These are phyloP conservation scores for Panicum virgatum DNA, from an alignment of 202 grass and related monocot genomes.

Conservation along the genomic window DNA sequence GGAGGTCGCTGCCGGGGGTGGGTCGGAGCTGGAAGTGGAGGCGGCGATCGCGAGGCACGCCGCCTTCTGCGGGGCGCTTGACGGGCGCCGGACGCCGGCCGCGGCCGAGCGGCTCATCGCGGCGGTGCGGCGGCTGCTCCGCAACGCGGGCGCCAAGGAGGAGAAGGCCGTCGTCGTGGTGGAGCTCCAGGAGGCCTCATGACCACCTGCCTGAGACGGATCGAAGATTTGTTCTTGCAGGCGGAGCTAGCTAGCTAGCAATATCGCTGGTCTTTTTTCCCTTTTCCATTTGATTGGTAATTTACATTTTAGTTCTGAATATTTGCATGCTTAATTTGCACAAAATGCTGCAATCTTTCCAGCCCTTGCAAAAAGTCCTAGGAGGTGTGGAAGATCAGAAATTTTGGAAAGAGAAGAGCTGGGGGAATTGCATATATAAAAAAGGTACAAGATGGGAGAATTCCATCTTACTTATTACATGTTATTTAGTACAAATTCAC, in stretches of 20 bases:
- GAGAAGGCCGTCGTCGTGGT: conserved; percentile 44
- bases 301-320: conserved; percentile 37
- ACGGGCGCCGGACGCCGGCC: conserved; percentile 27
- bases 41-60: conserved; percentile 63
- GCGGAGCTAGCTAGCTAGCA: conserved; percentile 23
- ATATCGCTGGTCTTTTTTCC: neutral
- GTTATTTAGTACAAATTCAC: neutral
- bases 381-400: conserved; percentile 17
- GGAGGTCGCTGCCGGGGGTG: conserved; percentile 39
- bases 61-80: conserved; percentile 62
- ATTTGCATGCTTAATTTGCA: neutral
- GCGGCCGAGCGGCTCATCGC: conserved; percentile 66
- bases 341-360: conserved; percentile 14
- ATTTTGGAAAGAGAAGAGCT: conserved; percentile 6
- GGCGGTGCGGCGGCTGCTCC: conserved; percentile 57
- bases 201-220: conserved; percentile 13
- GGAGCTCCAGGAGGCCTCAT: conserved; percentile 44
- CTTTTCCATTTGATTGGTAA: neutral
- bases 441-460: conserved; percentile 45
- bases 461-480: conserved; percentile 15
- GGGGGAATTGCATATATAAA: neutral
- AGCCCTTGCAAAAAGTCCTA: neutral
- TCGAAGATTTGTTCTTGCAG: conserved; percentile 50
- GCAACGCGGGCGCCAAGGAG: conserved; percentile 37
- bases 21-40: conserved; percentile 38